Evolutionary conservation across 1,284 basidiomycete species (phyloP).

Genomic region (Albatrellus sp.): DNA sequence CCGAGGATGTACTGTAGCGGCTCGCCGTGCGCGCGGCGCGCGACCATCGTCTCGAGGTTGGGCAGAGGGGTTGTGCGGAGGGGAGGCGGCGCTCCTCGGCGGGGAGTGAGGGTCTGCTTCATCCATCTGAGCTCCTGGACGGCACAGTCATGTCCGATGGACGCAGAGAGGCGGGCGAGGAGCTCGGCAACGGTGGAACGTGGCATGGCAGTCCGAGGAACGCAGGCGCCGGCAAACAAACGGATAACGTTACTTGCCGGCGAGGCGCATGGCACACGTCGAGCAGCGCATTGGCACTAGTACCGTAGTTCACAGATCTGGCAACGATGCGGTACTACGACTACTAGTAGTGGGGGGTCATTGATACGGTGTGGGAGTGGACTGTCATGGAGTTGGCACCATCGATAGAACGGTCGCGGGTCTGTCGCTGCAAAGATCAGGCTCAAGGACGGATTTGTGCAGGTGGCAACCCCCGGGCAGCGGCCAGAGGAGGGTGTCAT

Average conservation of each 20-base stretch:
- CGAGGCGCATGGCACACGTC: too few species aligned
- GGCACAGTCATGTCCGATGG: constrained; percentile 35
- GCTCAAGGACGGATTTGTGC: too few species aligned
- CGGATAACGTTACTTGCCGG: too few species aligned
- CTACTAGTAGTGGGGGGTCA: too few species aligned
- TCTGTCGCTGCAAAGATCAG: not conserved
- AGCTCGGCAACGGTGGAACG: constrained; percentile 11
- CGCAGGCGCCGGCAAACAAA: not conserved
- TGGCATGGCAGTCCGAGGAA: constrained; percentile 8
- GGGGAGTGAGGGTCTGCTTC: constrained; percentile 22
- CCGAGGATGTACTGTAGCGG: constrained; percentile 90
- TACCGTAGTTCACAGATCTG: too few species aligned
- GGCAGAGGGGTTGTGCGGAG: constrained; percentile 3
- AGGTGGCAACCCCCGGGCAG: too few species aligned
- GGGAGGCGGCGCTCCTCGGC: constrained; percentile 1
- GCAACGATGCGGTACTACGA: too few species aligned
- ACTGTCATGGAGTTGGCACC: too few species aligned
- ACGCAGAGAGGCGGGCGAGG: constrained; percentile 21
- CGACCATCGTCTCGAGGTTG: constrained; percentile 35
- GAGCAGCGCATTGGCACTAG: too few species aligned
- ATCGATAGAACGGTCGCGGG: too few species aligned
- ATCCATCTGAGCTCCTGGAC: constrained; percentile 52
- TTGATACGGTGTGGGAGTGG: too few species aligned
- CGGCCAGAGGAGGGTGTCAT: too few species aligned
- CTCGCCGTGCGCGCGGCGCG: constrained; percentile 50